Base-by-base conservation (phyloP, 2,329 filamentous ascomycete species). In the Sclerotinia borealis region DNA sequence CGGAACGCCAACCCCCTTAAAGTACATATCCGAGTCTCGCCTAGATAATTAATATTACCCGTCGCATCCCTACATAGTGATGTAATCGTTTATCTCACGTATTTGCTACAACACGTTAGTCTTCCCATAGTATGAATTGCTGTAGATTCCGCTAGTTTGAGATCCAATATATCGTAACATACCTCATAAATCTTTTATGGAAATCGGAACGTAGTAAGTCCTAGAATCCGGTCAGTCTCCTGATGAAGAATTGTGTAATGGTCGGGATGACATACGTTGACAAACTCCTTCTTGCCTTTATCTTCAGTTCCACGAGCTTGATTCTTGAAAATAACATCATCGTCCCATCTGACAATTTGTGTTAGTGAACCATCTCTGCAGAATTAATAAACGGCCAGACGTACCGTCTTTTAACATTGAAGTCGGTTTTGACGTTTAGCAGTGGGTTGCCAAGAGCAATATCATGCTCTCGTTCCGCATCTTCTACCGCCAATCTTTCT, bases 271-370 rank as follows among this genome's bases (percentile, higher is more conserved):
- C 87, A 79, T 76, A 91, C 92, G 75, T 99, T 99, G 76, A 99
- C 93, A 78, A 99, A 99, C 77, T 96, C 93, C 80, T 93, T 96
- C 80, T 89, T 92, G 67, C 89, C 87, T 80, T 89, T 93, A 67
- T 97, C 92, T 74, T 98, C 93, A 0, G 93, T 96, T 10, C 93
- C 95, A 64, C 95, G 85, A 39, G 93, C 95, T 79, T 99, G 95
- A 76, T 99, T 99, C 81, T 96, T 98, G 79, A 99, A 99, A 3
- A 99, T 93, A 15, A 99, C 95, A 75, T 99, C 95, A 72, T 99
- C 95, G 71, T 99, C 95, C 95, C 95, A 99, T 70, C 93, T 79
- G 13, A 25, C 4, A 25, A 45, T 34, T 58, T 22, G 29, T 43
- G 39, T 58, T 47, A 45, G 39, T 11, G 9, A 34, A 11, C 4